These are phyloP conservation scores for Cymodocea nodosa DNA, from an alignment of 116 monocot species.

Conservation along the genomic window DNA sequence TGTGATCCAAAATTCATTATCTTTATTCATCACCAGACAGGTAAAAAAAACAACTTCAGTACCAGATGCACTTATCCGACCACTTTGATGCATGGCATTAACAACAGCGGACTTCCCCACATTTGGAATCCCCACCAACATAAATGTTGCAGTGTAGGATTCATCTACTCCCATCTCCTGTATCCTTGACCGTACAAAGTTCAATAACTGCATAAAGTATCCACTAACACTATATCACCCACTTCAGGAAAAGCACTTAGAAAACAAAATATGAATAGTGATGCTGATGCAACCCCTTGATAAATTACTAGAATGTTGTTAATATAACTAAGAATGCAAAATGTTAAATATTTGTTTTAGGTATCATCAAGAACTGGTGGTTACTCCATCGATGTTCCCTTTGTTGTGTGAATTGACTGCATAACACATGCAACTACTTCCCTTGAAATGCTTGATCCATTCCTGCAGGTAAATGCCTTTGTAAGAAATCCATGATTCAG, in stretches of 20 bases:
- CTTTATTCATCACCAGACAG: neutral
- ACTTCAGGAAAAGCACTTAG: too few species aligned
- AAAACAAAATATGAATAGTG: neutral
- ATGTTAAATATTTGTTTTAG: too few species aligned
- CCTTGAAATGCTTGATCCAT: slow-evolving; percentile 46
- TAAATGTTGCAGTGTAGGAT: slow-evolving; percentile 37
- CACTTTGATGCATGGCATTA: slow-evolving; percentile 72
- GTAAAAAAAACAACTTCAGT: neutral
- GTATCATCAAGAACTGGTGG: too few species aligned
- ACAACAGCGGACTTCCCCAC: slow-evolving; percentile 77
- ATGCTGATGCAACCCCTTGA: neutral
- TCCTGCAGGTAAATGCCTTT: slow-evolving; percentile 19
- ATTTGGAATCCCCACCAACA: slow-evolving; percentile 82
- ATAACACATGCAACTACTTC: slow-evolving; percentile 29
- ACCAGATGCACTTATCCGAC: slow-evolving; percentile 71
- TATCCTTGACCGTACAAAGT: slow-evolving; percentile 25
- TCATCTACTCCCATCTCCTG: slow-evolving; percentile 37
- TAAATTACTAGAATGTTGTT: neutral
- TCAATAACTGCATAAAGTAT: slow-evolving; percentile 38
- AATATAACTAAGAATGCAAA: too few species aligned
- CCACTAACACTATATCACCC: too few species aligned
- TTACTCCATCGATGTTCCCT: slow-evolving; percentile 53
- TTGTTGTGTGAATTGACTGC: slow-evolving; percentile 66
- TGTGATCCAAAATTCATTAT: neutral
- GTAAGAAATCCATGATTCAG: neutral